Evolutionary conservation across 2,329 filamentous ascomycete species (phyloP).

Genomic region (Penicillium brevicompactum): DNA sequence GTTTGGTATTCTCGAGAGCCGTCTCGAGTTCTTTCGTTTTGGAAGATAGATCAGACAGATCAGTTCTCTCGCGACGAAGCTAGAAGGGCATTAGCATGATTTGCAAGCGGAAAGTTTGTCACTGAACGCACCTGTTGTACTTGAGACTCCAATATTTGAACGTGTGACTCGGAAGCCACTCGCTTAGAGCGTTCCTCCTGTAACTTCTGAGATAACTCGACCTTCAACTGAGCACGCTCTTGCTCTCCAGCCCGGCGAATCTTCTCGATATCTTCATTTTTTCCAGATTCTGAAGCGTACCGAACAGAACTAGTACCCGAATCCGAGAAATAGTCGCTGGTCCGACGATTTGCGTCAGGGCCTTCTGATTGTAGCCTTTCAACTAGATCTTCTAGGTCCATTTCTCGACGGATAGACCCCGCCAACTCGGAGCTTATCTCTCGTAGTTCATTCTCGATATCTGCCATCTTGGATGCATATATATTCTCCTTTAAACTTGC

Average conservation of each 20-base stretch:
- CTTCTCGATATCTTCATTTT: constrained; percentile 74
- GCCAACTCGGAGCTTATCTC: constrained; percentile 93
- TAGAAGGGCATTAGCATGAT: constrained; percentile 12
- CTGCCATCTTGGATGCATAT: constrained; percentile 67
- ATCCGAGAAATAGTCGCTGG: constrained; percentile 98
- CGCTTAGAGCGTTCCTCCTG: constrained; percentile 81
- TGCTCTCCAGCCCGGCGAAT: constrained; percentile 84
- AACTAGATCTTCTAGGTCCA: constrained; percentile 93
- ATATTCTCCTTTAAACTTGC: constrained; percentile 45
- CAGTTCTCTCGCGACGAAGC: constrained; percentile 57
- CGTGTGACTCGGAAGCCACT: constrained; percentile 77
- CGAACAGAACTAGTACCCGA: constrained; percentile 86
- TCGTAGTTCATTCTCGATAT: constrained; percentile 91
- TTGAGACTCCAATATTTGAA: constrained; percentile 78
- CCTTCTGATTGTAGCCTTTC: constrained; percentile 81
- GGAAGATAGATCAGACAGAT: constrained; percentile 47
- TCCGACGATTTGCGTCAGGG: constrained; percentile 67
- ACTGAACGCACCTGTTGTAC: constrained; percentile 61
- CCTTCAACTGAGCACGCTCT: constrained; percentile 81
- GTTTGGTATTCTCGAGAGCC: constrained; percentile 78
- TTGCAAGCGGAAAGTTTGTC: not conserved
- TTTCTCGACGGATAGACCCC: constrained; percentile 87
- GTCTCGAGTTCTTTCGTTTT: constrained; percentile 77
- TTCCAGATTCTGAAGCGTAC: constrained; percentile 64
- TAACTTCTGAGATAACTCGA: constrained; percentile 81